A percentile compares a stretch with the other conserved stretches of the same genome.
Conservation (phyloP, 1,139 yeast species). For the Saccharomyces hybrid region DNA sequence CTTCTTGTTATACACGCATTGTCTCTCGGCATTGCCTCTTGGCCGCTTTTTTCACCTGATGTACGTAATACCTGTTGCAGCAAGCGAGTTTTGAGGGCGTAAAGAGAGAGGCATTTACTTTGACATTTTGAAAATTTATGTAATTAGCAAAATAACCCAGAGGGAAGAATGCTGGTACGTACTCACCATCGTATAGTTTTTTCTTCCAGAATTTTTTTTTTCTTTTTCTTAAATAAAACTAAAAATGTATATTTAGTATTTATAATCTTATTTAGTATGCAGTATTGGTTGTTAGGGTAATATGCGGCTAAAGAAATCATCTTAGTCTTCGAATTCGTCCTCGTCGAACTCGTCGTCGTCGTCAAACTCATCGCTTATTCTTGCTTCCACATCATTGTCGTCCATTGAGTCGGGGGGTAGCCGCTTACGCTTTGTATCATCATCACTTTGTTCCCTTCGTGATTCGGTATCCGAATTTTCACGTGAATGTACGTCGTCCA, state of each 20-base stretch:
- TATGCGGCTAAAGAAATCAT: neutral
- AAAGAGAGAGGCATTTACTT: neutral
- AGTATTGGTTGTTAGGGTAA: neutral
- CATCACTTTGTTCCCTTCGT: conserved; percentile 2
- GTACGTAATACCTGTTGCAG: neutral
- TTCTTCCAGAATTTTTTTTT: neutral
- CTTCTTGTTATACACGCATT: neutral
- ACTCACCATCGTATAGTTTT: neutral
- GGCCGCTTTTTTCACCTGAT: conserved; percentile 1
- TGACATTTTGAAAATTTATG: neutral
- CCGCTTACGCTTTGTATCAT: conserved; percentile 14
- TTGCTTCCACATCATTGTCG: conserved; percentile 10
- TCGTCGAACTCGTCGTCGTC: conserved; percentile 24
- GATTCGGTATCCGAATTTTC: neutral
- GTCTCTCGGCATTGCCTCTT: neutral
- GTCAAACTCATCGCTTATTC: conserved; percentile 16
- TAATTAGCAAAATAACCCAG: neutral
- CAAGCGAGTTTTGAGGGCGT: neutral
- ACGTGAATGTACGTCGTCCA: conserved; percentile 18
- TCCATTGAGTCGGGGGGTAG: conserved; percentile 21
- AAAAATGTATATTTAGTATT: neutral
- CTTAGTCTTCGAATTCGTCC: conserved; percentile 21
- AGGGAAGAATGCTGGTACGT: neutral
- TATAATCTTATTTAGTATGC: neutral
- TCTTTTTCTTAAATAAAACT: neutral